These are phyloP conservation scores for Malus hybrid DNA, from an alignment of 331 rosid species.

Conservation along the genomic window DNA sequence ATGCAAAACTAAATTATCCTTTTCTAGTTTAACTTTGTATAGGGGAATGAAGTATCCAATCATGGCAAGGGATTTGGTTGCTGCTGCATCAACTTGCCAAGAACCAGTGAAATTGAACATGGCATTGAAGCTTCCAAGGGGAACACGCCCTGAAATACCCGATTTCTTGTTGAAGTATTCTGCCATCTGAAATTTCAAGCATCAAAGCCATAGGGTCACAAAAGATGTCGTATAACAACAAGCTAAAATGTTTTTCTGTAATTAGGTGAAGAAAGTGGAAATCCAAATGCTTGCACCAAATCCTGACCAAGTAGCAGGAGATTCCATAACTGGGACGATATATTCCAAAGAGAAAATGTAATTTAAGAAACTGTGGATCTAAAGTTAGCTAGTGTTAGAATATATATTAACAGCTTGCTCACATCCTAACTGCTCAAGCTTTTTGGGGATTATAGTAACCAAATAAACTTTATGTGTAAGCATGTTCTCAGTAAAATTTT, in stretches of 20 bases:
- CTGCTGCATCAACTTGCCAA: conserved; percentile 70
- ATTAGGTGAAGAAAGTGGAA: not conserved
- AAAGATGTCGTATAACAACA: not conserved
- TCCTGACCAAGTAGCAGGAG: not conserved
- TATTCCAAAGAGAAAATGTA: not conserved
- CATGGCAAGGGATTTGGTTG: conserved; percentile 95
- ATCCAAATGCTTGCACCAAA: not conserved
- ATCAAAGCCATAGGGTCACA: conserved; percentile 17
- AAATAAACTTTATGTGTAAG: not conserved
- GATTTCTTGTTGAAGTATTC: conserved; percentile 71
- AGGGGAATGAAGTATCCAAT: conserved; percentile 75
- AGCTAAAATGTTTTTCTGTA: conserved; percentile 1
- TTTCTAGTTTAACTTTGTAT: conserved; percentile 48
- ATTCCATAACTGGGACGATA: not conserved
- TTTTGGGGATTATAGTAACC: not conserved
- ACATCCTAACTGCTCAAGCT: not conserved
- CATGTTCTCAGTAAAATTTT: not conserved
- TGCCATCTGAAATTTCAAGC: conserved; percentile 71
- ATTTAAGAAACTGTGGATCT: not conserved
- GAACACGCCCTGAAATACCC: conserved; percentile 46
- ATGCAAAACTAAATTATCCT: conserved; percentile 43
- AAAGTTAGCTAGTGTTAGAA: not conserved
- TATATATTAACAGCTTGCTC: not conserved
- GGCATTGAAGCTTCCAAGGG: conserved; percentile 93
- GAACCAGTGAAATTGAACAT: conserved; percentile 97